Conservation (phyloP, 2,329 filamentous ascomycete species). For the Aspergillus luchuensis region DNA sequence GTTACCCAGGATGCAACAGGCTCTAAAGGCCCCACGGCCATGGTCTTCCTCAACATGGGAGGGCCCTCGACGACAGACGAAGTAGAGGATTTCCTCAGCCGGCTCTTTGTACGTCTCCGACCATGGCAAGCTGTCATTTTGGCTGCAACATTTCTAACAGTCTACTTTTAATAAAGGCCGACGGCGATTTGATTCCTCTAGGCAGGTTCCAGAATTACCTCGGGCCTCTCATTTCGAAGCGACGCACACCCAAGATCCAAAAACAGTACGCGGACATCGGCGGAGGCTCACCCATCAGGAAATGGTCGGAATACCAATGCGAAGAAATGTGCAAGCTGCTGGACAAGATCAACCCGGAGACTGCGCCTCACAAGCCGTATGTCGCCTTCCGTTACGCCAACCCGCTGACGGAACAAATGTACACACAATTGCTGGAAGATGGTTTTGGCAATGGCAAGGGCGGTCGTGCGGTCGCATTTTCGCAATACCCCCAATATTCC, state of each 20-base stretch:
- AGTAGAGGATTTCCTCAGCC: conserved; percentile 84
- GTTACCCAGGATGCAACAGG: conserved; percentile 75
- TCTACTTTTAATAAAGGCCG: conserved; percentile 60
- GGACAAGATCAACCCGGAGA: conserved; percentile 86
- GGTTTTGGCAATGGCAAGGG: conserved; percentile 88
- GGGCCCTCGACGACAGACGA: conserved; percentile 86
- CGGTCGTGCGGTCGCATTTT: conserved; percentile 94
- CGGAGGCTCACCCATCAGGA: conserved; percentile 94
- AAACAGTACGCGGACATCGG: conserved; percentile 95
- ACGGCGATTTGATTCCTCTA: conserved; percentile 93
- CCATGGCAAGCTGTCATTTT: neutral
- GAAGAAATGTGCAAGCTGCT: conserved; percentile 96
- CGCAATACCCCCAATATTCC: conserved; percentile 97
- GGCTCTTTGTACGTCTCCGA: conserved; percentile 73
- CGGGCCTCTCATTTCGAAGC: conserved; percentile 79
- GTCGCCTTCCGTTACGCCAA: conserved; percentile 95
- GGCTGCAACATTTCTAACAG: conserved; percentile 6
- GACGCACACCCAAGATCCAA: conserved; percentile 93
- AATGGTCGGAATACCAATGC: conserved; percentile 95
- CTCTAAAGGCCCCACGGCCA: conserved; percentile 83
- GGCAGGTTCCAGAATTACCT: conserved; percentile 88
- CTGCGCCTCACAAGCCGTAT: conserved; percentile 95
- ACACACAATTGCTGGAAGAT: conserved; percentile 76
- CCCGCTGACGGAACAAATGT: conserved; percentile 93
- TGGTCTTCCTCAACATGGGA: conserved; percentile 99